Evolutionary conservation across 257 asterid genomes (phyloP), one percentile per base, ranked within the genome.

Genomic region (Euphrasia confusa): DNA sequence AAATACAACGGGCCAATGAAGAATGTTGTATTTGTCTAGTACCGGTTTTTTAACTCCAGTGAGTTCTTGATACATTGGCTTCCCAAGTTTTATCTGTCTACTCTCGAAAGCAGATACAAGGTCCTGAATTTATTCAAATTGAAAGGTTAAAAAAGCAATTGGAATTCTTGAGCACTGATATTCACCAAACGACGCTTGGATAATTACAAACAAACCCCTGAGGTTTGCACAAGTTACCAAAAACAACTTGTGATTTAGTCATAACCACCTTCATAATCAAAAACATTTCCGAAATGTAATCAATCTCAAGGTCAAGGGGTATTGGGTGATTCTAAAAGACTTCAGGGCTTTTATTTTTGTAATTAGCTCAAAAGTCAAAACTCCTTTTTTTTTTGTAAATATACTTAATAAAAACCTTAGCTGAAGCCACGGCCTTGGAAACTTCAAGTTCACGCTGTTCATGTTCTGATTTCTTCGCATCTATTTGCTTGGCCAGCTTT

Each of bases 1-100:
- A 76, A 93, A 69, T 50, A 89, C 55, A 74, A 83, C 96, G 17
- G 99, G 95, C 97, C 99, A 93, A 69, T 87, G 99, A 70, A 93
- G 88, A 73, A 89, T 85, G 58, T 82, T 87, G 76, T 66, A 71
- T 44, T 74, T 80, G 75, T 89, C 97, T 30, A 84, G 75, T 58
- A 75, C 64, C 52, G 96, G 96, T 59, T 77, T 87, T 76, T 89
- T 89, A 24, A 69, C 48, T 60, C 99, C 97, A 24, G 84, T 89
- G 63, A 85, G 96, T 72, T 93, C 99, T 68, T 80, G 94, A 78
- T 89, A 87, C 88, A 79, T 82, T 45, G 87, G 73, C 84, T 83
- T 89, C 54, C 94, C 99, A 54, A 84, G 64, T 80, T 78, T 85
- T 71, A 93, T 64, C 48, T 62, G 65, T 73, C 99, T 89, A 59